phyloP scores from a whole-genome alignment of 176 grass and related monocot species.

The Neostapfia colusana region DNA sequence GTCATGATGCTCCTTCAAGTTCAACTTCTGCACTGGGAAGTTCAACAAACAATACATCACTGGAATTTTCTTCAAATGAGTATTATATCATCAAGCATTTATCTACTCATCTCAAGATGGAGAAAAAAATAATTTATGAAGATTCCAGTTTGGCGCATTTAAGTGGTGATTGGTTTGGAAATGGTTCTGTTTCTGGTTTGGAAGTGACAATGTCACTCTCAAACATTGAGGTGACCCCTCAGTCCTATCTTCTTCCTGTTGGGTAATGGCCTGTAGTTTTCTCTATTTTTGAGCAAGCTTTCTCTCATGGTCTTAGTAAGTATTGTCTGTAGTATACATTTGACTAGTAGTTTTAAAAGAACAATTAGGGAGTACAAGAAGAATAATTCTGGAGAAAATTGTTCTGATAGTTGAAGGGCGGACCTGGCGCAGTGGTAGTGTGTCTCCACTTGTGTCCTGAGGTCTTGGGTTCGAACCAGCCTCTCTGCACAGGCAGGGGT shows the following conservation, averaged over 20 bases:
- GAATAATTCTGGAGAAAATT: constrained; percentile 2
- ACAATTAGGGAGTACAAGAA: background rate
- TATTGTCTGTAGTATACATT: constrained; percentile 29
- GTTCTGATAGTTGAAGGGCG: constrained; percentile 15
- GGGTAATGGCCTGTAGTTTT: background rate
- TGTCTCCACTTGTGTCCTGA: too few species aligned
- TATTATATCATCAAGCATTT: constrained; percentile 67
- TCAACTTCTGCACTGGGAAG: constrained; percentile 48
- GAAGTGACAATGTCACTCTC: constrained; percentile 58
- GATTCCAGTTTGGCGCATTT: constrained; percentile 33
- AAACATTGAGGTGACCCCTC: constrained; percentile 56
- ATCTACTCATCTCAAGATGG: constrained; percentile 47
- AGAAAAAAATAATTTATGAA: constrained; percentile 52
- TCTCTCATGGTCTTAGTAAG: constrained; percentile 13
- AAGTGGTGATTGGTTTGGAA: constrained; percentile 65
- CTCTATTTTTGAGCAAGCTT: background rate
- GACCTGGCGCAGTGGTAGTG: too few species aligned
- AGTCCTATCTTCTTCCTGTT: constrained; percentile 33
- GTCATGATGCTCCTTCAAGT: constrained; percentile 44
- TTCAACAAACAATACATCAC: constrained; percentile 30
- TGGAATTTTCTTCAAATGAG: constrained; percentile 47
- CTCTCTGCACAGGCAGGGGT: too few species aligned
- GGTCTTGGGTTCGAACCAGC: too few species aligned
- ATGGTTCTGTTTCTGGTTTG: constrained; percentile 70
- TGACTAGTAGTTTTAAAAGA: constrained; percentile 4